These are phyloP conservation scores for Trametes punicea DNA, from an alignment of 768 basidiomycete species.

Conservation along the genomic window DNA sequence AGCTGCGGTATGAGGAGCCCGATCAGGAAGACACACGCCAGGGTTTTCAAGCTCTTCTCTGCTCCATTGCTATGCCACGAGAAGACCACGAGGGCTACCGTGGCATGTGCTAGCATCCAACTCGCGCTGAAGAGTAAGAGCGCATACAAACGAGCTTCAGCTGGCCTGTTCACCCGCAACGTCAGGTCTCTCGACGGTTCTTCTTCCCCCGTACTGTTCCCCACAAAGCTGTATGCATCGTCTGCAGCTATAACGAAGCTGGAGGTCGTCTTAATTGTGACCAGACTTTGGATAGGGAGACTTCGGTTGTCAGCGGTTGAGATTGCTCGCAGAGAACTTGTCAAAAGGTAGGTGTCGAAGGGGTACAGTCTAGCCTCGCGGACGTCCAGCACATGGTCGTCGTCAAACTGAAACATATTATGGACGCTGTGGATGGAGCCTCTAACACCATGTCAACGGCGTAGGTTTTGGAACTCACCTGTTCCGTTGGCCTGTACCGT, in stretches of 20 bases:
- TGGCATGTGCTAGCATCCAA: slow-evolving; percentile 56
- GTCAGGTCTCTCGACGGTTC: slow-evolving; percentile 42
- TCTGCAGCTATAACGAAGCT: slow-evolving; percentile 43
- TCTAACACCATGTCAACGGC: background rate
- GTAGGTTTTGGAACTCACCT: slow-evolving; percentile 31
- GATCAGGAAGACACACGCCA: slow-evolving; percentile 39
- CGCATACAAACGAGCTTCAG: slow-evolving; percentile 41
- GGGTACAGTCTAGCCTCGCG: slow-evolving; percentile 53
- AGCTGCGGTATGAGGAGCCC: slow-evolving; percentile 48
- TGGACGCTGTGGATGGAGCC: slow-evolving; percentile 40
- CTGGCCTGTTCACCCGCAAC: slow-evolving; percentile 43
- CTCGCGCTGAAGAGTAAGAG: slow-evolving; percentile 45
- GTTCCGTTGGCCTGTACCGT: slow-evolving; percentile 39
- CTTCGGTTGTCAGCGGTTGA: slow-evolving; percentile 32
- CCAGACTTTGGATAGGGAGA: slow-evolving; percentile 41
- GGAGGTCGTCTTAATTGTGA: slow-evolving; percentile 43
- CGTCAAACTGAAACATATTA: slow-evolving; percentile 54
- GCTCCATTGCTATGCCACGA: slow-evolving; percentile 35
- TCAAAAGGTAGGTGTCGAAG: slow-evolving; percentile 52
- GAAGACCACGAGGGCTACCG: slow-evolving; percentile 44
- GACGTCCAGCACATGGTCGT: slow-evolving; percentile 53
- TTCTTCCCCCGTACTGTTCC: slow-evolving; percentile 23
- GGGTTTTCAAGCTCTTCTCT: slow-evolving; percentile 35
- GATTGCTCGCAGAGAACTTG: slow-evolving; percentile 45
- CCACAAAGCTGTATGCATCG: slow-evolving; percentile 39